A percentile compares a stretch with the other conserved stretches of the same genome.
Conservation (phyloP, 345 rosid genomes). For the Eucalyptus erythrocorys region DNA sequence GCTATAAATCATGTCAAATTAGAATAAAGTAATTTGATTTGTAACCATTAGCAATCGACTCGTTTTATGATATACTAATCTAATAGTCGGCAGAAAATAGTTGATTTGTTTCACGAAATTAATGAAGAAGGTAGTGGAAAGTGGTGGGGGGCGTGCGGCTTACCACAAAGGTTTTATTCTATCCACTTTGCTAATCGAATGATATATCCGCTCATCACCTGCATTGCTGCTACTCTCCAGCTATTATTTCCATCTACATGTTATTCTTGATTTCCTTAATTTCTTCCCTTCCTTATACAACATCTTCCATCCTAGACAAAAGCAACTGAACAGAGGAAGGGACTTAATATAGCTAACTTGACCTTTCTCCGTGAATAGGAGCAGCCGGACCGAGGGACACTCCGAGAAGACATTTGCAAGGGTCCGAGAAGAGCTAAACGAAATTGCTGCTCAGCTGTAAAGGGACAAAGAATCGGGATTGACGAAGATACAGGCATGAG, state of each 20-base stretch:
- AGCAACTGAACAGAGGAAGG: background rate
- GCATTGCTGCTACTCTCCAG: background rate
- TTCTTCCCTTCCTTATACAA: background rate
- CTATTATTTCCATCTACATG: background rate
- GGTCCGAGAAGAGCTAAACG: background rate
- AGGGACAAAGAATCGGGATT: background rate
- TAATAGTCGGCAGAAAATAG: background rate
- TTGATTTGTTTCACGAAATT: background rate
- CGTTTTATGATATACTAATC: background rate
- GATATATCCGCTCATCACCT: background rate
- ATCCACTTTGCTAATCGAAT: background rate
- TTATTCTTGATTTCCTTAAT: background rate
- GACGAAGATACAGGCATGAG: background rate
- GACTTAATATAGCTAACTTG: background rate
- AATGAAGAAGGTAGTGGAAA: background rate
- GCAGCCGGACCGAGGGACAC: background rate
- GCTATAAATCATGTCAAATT: background rate
- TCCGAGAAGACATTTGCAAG: background rate
- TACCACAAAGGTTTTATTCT: background rate
- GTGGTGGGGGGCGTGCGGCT: background rate
- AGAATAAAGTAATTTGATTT: background rate
- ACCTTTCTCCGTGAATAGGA: background rate
- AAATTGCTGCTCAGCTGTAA: background rate
- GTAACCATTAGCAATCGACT: background rate
- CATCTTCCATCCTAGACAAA: background rate